Percentiles rank a stretch among this genome's conserved stretches.
Evolutionary conservation across 768 basidiomycete genomes (phyloP).

Genomic region (Boletus rubescentipes): DNA sequence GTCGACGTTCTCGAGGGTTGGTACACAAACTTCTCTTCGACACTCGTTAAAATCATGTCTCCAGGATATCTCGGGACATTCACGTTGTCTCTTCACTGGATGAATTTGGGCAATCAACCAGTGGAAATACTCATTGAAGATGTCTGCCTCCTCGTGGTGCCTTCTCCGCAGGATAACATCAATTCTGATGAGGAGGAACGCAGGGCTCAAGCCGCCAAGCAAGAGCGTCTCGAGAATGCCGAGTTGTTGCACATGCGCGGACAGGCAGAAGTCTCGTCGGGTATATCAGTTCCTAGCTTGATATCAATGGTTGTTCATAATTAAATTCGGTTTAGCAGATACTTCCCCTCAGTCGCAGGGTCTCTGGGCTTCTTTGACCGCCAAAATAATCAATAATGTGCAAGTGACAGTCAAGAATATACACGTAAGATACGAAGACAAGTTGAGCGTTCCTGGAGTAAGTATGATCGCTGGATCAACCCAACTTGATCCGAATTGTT

Average conservation of each 20-base stretch:
- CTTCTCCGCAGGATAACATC: slow-evolving; percentile 63
- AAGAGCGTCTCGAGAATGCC: slow-evolving; percentile 84
- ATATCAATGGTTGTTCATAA: background rate
- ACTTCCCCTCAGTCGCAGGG: slow-evolving; percentile 78
- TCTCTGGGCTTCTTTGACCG: slow-evolving; percentile 75
- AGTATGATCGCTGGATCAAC: slow-evolving; percentile 28
- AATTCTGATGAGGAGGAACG: slow-evolving; percentile 85
- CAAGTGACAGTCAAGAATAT: slow-evolving; percentile 96
- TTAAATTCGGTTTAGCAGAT: slow-evolving; percentile 30
- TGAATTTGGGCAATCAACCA: slow-evolving; percentile 85
- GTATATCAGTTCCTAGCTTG: slow-evolving; percentile 32
- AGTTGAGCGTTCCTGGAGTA: slow-evolving; percentile 88
- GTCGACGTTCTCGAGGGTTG: slow-evolving; percentile 92
- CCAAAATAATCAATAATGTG: slow-evolving; percentile 92
- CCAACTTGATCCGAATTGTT: background rate
- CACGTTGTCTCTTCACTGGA: slow-evolving; percentile 84
- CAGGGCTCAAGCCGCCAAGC: slow-evolving; percentile 80
- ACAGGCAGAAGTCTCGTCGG: slow-evolving; percentile 49
- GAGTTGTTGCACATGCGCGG: slow-evolving; percentile 75
- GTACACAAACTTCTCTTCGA: background rate
- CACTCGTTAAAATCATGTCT: background rate
- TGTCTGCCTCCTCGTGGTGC: slow-evolving; percentile 90
- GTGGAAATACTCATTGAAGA: slow-evolving; percentile 92
- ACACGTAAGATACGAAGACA: slow-evolving; percentile 95
- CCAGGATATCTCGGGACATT: slow-evolving; percentile 84